Conservation (phyloP, 768 basidiomycete genomes). For the Mrakia frigida region DNA sequence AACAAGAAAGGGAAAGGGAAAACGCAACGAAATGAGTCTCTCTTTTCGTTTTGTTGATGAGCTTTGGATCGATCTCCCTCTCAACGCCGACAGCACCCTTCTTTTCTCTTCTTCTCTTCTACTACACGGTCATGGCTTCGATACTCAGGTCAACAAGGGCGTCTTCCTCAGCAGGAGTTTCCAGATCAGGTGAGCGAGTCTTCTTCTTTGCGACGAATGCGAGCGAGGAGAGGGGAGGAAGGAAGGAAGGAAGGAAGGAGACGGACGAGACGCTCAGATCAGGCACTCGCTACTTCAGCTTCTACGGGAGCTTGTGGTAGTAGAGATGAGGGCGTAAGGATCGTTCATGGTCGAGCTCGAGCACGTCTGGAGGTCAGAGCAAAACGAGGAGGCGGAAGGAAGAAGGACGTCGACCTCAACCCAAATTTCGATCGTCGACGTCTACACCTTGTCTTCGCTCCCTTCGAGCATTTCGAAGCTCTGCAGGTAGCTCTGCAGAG, state of each 20-base stretch:
- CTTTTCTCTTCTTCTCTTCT: background rate
- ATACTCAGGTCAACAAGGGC: background rate
- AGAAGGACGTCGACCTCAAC: background rate
- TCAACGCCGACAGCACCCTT: background rate
- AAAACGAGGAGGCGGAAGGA: background rate
- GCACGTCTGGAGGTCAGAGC: background rate
- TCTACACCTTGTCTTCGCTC: background rate
- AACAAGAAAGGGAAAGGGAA: background rate
- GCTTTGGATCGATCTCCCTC: background rate
- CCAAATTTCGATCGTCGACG: background rate
- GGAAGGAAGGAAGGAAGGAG: background rate
- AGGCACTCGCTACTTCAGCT: background rate
- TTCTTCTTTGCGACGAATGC: background rate
- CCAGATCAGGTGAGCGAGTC: constrained; percentile 4
- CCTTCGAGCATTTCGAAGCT: background rate
- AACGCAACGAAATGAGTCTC: too few species aligned
- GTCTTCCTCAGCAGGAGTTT: background rate
- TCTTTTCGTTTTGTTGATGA: background rate
- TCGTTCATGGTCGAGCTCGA: background rate
- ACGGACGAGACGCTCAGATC: background rate
- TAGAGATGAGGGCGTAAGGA: background rate
- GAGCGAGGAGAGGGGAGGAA: too few species aligned
- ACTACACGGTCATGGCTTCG: constrained; percentile 1
- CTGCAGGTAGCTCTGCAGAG: background rate
- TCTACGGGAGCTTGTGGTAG: background rate